Evolutionary conservation across 768 basidiomycete genomes (phyloP), one percentile per base, ranked within the genome.

Genomic region (Russula earlei): DNA sequence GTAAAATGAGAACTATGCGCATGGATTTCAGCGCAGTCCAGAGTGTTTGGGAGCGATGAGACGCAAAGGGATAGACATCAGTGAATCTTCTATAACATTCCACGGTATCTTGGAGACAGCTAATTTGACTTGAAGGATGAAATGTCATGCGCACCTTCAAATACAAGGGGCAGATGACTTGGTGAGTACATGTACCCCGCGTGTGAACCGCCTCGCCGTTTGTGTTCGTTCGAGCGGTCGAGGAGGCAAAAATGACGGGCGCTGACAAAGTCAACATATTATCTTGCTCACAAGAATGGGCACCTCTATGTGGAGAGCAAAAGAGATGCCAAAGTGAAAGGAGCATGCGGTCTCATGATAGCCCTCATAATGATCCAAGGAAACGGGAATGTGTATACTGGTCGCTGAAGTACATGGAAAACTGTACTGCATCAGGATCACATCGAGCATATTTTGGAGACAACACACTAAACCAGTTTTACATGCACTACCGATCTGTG

Each of bases 1-100:
- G 70, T 91, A 89, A 94, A 95, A 95, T 94, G 86, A 92, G 90
- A 81, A 84, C 83, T 79, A 61, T 74, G 74, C 87, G 86, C 83
- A 84, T 91, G 68, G 71, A 68, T 56, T 58, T 62, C 64, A 74
- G 82, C 85, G 85, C 79, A 81, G 82, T 79, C 85, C 92, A 94
- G 92, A 94, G 92, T 95, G 92, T 94, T 80, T 80, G 79, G 79
- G 90, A 95, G 91, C 92, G 51, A 38, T 11, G 62, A 17, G 14
- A n/a, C 29, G 27, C 53, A 27, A 15, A 20, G 24, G 4, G 50
- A 5, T 12, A 52, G 49, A 8, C 5, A 17, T 17, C 15, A 19
- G 49, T 11, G 40, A 53, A 52, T 17, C 20, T 36, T 37, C 24
- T 2, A 44, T 22, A 42, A 58, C 47, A 49, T 24, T 40, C 49